Conservation (phyloP, 2,329 filamentous ascomycete genomes). For the Botrytis medusae region DNA sequence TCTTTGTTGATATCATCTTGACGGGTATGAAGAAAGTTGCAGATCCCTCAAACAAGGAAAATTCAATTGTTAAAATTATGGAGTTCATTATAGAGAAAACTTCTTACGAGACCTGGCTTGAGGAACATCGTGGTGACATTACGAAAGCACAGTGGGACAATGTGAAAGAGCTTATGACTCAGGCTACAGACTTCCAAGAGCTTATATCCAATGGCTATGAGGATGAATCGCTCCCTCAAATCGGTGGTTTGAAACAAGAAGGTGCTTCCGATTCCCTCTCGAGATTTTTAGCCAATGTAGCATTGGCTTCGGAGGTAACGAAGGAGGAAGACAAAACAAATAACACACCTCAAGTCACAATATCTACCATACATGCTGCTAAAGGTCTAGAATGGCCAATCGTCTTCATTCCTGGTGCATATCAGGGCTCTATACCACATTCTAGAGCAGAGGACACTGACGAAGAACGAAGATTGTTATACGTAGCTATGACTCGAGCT, state of each 20-base stretch:
- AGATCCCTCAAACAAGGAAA: slow-evolving; percentile 25
- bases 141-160: slow-evolving; percentile 82
- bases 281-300: slow-evolving; percentile 84
- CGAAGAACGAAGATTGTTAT: slow-evolving; percentile 85
- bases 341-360: slow-evolving; percentile 68
- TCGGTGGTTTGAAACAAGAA: slow-evolving; percentile 70
- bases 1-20: slow-evolving; percentile 60
- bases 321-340: slow-evolving; percentile 58
- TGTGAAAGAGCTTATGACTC: slow-evolving; percentile 79
- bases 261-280: slow-evolving; percentile 65
- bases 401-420: slow-evolving; percentile 88
- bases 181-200: slow-evolving; percentile 69
- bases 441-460: slow-evolving; percentile 79
- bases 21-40: slow-evolving; percentile 55
- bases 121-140: slow-evolving; percentile 69
- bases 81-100: slow-evolving; percentile 63
- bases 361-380: slow-evolving; percentile 93
- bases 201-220: slow-evolving; percentile 40
- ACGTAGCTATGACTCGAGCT: slow-evolving; percentile 95
- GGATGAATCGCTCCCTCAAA: slow-evolving; percentile 60
- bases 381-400: slow-evolving; percentile 97
- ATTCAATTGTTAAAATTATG: slow-evolving; percentile 43
- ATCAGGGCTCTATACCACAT: slow-evolving; percentile 88
- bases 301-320: slow-evolving; percentile 78
- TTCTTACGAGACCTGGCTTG: slow-evolving; percentile 71